phyloP scores from a whole-genome alignment of 179 eudicot species.

The Drosera spatulata region DNA sequence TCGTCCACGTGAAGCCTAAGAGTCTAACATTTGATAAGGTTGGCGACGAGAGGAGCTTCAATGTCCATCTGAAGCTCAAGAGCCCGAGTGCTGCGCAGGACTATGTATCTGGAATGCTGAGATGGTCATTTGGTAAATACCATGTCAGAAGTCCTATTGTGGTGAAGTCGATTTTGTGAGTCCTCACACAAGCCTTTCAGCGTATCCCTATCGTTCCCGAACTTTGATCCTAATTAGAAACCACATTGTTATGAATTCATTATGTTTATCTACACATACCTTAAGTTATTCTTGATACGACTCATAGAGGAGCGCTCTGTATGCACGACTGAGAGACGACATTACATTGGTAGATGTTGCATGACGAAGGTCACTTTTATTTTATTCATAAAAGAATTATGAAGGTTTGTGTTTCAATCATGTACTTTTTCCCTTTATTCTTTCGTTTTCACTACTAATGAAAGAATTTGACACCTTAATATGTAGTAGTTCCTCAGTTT shows the following conservation, averaged over 20 bases:
- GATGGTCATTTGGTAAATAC: constrained; percentile 73
- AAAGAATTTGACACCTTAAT: too few species aligned
- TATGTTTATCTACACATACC: background rate
- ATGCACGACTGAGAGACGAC: background rate
- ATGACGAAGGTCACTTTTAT: too few species aligned
- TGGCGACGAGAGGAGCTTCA: constrained; percentile 52
- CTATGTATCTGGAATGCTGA: constrained; percentile 65
- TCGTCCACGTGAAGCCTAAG: constrained; percentile 27
- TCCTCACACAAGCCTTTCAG: background rate
- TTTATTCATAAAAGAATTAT: too few species aligned
- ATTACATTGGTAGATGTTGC: background rate
- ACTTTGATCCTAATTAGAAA: background rate
- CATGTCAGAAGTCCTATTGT: constrained; percentile 75
- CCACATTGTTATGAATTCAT: background rate
- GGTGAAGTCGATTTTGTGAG: constrained; percentile 16
- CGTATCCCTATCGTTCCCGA: background rate
- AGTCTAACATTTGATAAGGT: constrained; percentile 31
- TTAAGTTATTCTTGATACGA: background rate
- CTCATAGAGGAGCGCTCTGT: background rate
- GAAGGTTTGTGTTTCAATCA: too few species aligned
- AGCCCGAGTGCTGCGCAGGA: constrained; percentile 15
- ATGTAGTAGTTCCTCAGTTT: too few species aligned
- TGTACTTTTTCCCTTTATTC: too few species aligned
- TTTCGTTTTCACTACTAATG: too few species aligned
- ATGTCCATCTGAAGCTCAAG: constrained; percentile 25